phyloP scores from a whole-genome alignment of 108 stramenopile species.

The Pseudonitzschia multiseries region DNA sequence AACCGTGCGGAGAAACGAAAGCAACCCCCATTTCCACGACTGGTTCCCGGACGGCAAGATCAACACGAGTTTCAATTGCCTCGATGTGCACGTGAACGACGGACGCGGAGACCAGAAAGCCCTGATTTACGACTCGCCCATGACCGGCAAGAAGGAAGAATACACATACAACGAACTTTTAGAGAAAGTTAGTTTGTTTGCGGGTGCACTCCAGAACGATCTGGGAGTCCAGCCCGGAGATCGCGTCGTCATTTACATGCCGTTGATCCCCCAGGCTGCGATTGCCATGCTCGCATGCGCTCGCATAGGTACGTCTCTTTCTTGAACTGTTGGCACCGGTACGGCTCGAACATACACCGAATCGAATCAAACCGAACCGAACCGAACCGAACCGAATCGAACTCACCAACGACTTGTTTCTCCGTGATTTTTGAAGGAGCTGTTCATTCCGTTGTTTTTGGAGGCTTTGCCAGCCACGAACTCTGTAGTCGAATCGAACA shows the following conservation, averaged over 20 bases:
- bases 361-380: no score
- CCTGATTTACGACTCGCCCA: conserved; percentile 63
- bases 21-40: conserved; percentile 21
- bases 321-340: no score
- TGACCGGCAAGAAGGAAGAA: conserved; percentile 34
- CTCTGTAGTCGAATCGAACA: conserved; percentile 68
- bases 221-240: conserved; percentile 68
- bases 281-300: conserved; percentile 84
- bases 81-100: conserved; percentile 60
- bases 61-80: conserved; percentile 72
- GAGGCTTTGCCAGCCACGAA: conserved; percentile 78
- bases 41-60: conserved; percentile 62
- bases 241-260: conserved; percentile 84
- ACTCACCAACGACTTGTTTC: neutral
- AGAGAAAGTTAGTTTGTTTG: conserved; percentile 53
- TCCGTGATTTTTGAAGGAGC: conserved; percentile 33
- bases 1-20: conserved; percentile 16
- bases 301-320: conserved; percentile 58
- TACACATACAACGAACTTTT: conserved; percentile 64
- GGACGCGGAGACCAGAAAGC: conserved; percentile 66
- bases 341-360: no score
- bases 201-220: conserved; percentile 42
- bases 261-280: conserved; percentile 76
- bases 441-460: conserved; percentile 85
- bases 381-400: neutral